These are phyloP conservation scores for Taiozyma sp. DNA, from an alignment of 1,139 yeast genomes.

Conservation along the genomic window DNA sequence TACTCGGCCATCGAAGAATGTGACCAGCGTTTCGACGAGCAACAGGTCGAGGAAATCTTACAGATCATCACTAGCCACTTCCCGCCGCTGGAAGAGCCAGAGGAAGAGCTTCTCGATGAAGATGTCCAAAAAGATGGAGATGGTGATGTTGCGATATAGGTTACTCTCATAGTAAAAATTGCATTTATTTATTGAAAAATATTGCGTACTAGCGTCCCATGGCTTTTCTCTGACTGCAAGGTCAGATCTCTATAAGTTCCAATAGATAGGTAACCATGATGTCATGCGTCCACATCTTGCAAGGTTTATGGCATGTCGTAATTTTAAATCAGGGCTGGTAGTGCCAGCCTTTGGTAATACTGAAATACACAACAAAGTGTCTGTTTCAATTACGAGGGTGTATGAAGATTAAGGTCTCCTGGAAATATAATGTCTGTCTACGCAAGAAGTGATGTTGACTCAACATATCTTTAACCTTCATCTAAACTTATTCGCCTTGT, in stretches of 20 bases:
- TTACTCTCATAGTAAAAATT: not conserved
- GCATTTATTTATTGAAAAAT: not conserved
- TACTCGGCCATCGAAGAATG: conserved; percentile 87
- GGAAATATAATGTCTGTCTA: not conserved
- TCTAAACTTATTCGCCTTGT: conserved; percentile 22
- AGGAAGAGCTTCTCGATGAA: not conserved
- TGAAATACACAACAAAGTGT: too few relatives aligned
- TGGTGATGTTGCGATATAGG: not conserved
- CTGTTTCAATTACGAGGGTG: too few relatives aligned
- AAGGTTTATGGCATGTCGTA: too few relatives aligned
- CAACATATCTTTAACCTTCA: not conserved
- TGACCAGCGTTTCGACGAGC: conserved; percentile 71
- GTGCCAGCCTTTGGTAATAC: too few relatives aligned
- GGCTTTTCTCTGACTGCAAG: not conserved
- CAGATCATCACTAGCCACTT: conserved; percentile 43
- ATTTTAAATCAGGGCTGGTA: too few relatives aligned
- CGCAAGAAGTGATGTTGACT: not conserved
- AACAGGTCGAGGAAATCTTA: conserved; percentile 50
- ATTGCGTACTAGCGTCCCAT: not conserved
- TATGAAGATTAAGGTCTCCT: too few relatives aligned
- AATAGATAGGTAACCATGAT: too few relatives aligned
- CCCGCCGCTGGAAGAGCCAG: conserved; percentile 29
- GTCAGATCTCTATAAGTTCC: too few relatives aligned
- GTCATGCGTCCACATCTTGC: too few relatives aligned
- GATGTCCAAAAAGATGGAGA: conserved; percentile 3